Evolutionary conservation across 2,329 filamentous ascomycete genomes (phyloP).

Genomic region (Ustilaginoidea virens): DNA sequence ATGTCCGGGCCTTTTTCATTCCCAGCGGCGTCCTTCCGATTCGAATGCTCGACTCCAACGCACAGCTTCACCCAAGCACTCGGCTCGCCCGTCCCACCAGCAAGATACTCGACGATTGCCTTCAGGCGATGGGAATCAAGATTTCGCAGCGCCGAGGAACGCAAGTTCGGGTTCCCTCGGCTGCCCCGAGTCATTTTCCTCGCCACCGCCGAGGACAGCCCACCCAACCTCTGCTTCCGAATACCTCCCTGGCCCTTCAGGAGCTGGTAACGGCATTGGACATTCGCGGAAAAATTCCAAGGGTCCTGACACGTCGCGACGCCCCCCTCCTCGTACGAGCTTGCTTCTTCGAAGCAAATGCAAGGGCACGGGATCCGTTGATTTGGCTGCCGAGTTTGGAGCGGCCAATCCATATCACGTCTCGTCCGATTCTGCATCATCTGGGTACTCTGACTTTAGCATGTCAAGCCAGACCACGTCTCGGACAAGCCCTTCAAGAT

Average conservation of each 20-base stretch:
- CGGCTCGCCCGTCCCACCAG: constrained; percentile 3
- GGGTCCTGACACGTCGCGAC: constrained; percentile 33
- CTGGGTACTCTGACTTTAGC: constrained; percentile 45
- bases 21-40: constrained; percentile 20
- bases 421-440: constrained; percentile 48
- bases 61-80: constrained; percentile 13
- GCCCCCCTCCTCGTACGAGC: constrained; percentile 36
- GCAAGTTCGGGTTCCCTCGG: background rate
- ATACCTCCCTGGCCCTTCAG: constrained; percentile 22
- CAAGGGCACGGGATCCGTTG: constrained; percentile 27
- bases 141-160: constrained; percentile 33
- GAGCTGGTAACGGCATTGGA: constrained; percentile 11
- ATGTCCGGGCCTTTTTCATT: constrained; percentile 50
- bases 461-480: constrained; percentile 44
- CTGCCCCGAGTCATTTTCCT: constrained; percentile 17
- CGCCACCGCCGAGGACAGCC: too few relatives aligned
- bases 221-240: constrained; percentile 33
- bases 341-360: constrained; percentile 25
- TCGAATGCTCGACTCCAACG: constrained; percentile 18
- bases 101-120: constrained; percentile 21
- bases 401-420: constrained; percentile 49
- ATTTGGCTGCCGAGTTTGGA: constrained; percentile 45
- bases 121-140: constrained; percentile 39
- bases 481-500: constrained; percentile 28
- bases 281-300: constrained; percentile 24